Evolutionary conservation across 345 rosid genomes (phyloP).

Genomic region (Psidium guajava): DNA sequence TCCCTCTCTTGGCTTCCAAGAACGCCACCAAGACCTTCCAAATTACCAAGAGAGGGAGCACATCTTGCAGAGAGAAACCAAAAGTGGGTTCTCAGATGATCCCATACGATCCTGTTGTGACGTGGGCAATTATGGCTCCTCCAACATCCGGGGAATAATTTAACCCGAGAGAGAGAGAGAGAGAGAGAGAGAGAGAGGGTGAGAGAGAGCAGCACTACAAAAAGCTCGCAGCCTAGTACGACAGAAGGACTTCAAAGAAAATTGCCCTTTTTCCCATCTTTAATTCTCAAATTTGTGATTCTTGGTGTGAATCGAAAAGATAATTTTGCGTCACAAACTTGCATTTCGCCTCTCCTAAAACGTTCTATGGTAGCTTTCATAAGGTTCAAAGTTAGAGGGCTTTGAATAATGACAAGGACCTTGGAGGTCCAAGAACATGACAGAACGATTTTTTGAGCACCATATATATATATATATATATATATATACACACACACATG

Average conservation of each 20-base stretch:
- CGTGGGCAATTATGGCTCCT: neutral
- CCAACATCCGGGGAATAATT: neutral
- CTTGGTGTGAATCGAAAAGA: neutral
- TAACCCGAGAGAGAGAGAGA: neutral
- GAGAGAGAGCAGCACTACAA: neutral
- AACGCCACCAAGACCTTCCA: neutral
- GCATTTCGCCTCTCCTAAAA: no score
- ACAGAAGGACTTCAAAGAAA: neutral
- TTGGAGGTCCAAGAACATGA: neutral
- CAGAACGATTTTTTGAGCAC: neutral
- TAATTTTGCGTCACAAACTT: no score
- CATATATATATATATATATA: neutral
- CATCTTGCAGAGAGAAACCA: neutral
- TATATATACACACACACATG: no score
- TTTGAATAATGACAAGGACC: neutral
- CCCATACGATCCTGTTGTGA: neutral
- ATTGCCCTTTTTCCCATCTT: neutral
- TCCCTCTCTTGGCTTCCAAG: constrained; percentile 22
- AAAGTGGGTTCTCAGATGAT: neutral
- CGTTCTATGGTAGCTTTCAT: neutral
- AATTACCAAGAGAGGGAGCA: neutral
- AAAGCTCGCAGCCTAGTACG: neutral
- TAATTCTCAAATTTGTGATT: neutral
- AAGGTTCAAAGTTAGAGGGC: neutral
- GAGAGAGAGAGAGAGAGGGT: neutral